Conservation (phyloP, 2,329 filamentous ascomycete species). For the Sclerotinia spermophila region DNA sequence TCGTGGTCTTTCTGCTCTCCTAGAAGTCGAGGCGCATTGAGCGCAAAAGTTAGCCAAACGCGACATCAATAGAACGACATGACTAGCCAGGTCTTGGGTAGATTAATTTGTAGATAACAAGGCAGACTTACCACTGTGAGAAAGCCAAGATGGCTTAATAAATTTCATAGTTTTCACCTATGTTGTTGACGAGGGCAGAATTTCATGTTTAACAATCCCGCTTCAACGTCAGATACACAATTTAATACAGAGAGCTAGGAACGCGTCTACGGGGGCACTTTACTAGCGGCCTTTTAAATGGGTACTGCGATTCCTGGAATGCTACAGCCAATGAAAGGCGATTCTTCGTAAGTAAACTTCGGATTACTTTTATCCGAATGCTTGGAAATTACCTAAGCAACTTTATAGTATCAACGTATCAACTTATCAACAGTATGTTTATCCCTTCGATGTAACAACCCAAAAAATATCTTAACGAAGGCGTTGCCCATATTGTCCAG, state of each 20-base stretch:
- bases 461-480: slow-evolving; percentile 56
- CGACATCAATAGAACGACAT: slow-evolving; percentile 6
- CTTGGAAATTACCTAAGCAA: not conserved
- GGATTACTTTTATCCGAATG: not conserved
- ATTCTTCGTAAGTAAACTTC: not conserved
- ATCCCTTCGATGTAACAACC: slow-evolving; percentile 44
- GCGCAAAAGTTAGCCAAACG: slow-evolving; percentile 31
- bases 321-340: not conserved
- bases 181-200: slow-evolving; percentile 22
- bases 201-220: slow-evolving; percentile 31
- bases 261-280: slow-evolving; percentile 15
- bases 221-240: slow-evolving; percentile 16
- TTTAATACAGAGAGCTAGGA: slow-evolving; percentile 18
- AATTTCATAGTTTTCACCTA: slow-evolving; percentile 61
- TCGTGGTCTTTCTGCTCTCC: slow-evolving; percentile 98
- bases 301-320: not conserved
- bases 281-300: not conserved
- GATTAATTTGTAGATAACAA: not conserved
- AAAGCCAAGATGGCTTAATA: slow-evolving; percentile 94
- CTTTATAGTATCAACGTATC: not conserved
- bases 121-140: slow-evolving; percentile 73
- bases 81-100: not conserved
- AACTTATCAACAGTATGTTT: slow-evolving; percentile 18
- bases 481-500: slow-evolving; percentile 49
- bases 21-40: slow-evolving; percentile 39